Evolutionary conservation across 2,329 filamentous ascomycete species (phyloP), one percentile per base, ranked within the genome.

Genomic region (Penicillium sp.): DNA sequence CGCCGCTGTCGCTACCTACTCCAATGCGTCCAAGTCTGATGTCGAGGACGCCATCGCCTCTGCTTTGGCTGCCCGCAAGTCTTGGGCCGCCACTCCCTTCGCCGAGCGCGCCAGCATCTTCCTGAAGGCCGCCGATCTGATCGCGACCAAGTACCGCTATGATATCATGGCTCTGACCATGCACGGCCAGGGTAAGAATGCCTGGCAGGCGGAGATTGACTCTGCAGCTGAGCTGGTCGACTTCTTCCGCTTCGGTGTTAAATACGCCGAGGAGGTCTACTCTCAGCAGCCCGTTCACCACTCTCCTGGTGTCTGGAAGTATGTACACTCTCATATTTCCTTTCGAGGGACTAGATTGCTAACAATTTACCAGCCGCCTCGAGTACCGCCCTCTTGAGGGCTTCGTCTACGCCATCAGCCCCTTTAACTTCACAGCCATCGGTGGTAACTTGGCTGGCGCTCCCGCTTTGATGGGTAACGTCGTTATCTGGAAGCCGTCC

Each of bases 191-290:
- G 93, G 94, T 66, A 97, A 97, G 84, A 97, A 96, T 72, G 90
- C 90, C 44, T 97, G 91, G 91, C 93, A 99, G 76, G 93, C 94
- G n/a, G 93, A 99, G 81, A 97, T 97, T 59, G 93, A 97, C 73
- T 83, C 92, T 36, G 93, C 93, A 16, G 93, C 93, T 8, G 94
- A 99, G 80, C 76, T 95, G 64, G 87, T 85, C 63, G 93, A 99
- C 72, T 97, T 97, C 76, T 79, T 97, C 70, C 85, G 91, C 69
- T 79, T 96, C 79, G 94, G 94, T 69, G 93, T 96, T 48, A 85
- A 92, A 72, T 96, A 94, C 68, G 93, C 93, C 26, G 87, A 96
- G 76, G 89, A 96, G 70, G 78, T 96, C 51, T 96, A 96, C 71
- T 83, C 84, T 34, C 85, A 90, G 70, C 94, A 99, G 75, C 93